A percentile compares a stretch with the other conserved stretches of the same genome.
Evolutionary conservation across 495 filamentous ascomycete genomes (phyloP).

Genomic region (Lasiosphaeria ovina): DNA sequence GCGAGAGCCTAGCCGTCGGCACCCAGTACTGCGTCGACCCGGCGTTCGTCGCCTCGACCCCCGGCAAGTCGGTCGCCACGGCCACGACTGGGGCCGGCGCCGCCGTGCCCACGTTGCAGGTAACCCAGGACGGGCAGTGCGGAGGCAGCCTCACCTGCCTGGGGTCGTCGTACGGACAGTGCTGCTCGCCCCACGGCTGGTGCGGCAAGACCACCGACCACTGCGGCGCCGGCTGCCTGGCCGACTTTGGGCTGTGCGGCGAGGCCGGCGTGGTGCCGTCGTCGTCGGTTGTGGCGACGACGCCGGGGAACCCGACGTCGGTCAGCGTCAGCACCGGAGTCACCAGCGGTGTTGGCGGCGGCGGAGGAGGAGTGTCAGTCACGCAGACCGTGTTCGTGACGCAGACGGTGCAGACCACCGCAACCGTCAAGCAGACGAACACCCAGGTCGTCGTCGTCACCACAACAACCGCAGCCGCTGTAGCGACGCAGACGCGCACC

Average conservation of each 20-base stretch:
- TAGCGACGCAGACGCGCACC: background rate
- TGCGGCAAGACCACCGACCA: slow-evolving; percentile 51
- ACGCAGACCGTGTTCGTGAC: background rate
- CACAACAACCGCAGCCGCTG: background rate
- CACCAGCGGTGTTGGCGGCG: background rate
- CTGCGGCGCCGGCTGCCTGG: slow-evolving; percentile 51
- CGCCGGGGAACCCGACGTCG: slow-evolving; percentile 1
- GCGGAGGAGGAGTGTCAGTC: background rate
- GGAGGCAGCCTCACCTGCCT: slow-evolving; percentile 50
- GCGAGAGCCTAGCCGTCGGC: slow-evolving; percentile 8
- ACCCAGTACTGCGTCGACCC: slow-evolving; percentile 19
- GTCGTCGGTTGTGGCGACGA: background rate
- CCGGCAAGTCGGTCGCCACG: background rate
- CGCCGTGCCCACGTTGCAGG: slow-evolving; percentile 25
- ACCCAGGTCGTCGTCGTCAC: background rate
- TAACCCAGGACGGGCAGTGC: slow-evolving; percentile 55
- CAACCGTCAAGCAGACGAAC: slow-evolving; percentile 1
- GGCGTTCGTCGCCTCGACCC: background rate
- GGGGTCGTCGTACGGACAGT: slow-evolving; percentile 42
- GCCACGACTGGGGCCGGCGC: slow-evolving; percentile 5
- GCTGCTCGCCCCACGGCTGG: slow-evolving; percentile 42
- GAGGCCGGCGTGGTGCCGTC: slow-evolving; percentile 22
- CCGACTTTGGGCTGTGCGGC: slow-evolving; percentile 48
- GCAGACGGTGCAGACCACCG: slow-evolving; percentile 8
- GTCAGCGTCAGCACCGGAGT: background rate